Evolutionary conservation across 2,329 filamentous ascomycete species (phyloP).

Genomic region (Pyricularia sp.): DNA sequence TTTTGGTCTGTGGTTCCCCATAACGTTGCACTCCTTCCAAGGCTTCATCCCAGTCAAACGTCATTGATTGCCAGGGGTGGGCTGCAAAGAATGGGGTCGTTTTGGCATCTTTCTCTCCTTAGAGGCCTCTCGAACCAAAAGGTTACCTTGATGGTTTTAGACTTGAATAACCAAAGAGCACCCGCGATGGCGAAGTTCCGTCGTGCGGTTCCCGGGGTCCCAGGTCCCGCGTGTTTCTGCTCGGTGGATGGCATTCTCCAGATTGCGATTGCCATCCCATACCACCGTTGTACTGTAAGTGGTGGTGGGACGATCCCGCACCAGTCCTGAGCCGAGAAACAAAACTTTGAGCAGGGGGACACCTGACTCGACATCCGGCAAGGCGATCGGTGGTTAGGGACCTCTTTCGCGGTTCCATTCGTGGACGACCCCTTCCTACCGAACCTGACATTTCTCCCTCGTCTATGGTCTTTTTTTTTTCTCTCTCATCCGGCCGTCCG

Average conservation of each 20-base stretch:
- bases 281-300: neutral
- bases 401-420: neutral
- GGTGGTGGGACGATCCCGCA: neutral
- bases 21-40: too few species aligned
- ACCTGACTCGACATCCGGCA: neutral
- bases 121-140: neutral
- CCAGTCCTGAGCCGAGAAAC: neutral
- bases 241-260: neutral
- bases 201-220: neutral
- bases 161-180: neutral
- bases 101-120: neutral
- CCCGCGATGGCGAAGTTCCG: neutral
- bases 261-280: slow-evolving; percentile 1
- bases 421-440: too few species aligned
- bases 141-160: neutral
- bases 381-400: neutral
- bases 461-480: neutral
- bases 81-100: neutral
- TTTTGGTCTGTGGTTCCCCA: neutral
- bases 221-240: neutral
- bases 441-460: too few species aligned
- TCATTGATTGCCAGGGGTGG: neutral
- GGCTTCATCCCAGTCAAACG: neutral
- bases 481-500: neutral
- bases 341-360: neutral